A percentile compares a stretch with the other conserved stretches of the same genome.
Conservation (phyloP, 352 stramenopile genomes). For the Globisporangium splendens region DNA sequence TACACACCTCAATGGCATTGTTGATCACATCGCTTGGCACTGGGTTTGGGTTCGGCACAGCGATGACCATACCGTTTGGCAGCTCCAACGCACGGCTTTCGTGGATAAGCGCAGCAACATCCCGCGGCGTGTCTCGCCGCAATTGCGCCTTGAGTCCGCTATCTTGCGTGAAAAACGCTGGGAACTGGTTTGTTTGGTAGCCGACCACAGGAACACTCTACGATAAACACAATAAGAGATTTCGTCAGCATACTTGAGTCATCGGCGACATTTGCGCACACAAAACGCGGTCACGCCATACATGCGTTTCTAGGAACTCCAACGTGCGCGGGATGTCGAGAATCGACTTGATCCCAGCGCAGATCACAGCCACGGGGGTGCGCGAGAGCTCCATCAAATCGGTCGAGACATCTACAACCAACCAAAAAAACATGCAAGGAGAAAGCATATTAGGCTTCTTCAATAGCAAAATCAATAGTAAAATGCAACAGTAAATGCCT, state of each 20-base stretch:
- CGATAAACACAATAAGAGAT: slow-evolving; percentile 5
- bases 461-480: no score
- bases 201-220: slow-evolving; percentile 94
- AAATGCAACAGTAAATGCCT: slow-evolving; percentile 1
- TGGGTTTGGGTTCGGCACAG: slow-evolving; percentile 87
- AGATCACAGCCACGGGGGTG: slow-evolving; percentile 96
- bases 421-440: no score
- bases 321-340: slow-evolving; percentile 96
- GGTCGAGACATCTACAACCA: slow-evolving; percentile 88
- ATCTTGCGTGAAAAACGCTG: slow-evolving; percentile 96
- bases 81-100: slow-evolving; percentile 74
- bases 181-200: slow-evolving; percentile 93
- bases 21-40: slow-evolving; percentile 87
- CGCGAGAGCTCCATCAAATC: slow-evolving; percentile 95
- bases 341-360: slow-evolving; percentile 98
- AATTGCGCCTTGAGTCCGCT: slow-evolving; percentile 86
- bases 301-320: slow-evolving; percentile 96
- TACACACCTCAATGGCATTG: slow-evolving; percentile 77
- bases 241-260: no score
- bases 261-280: no score
- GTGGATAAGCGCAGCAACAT: slow-evolving; percentile 85
- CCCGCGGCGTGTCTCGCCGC: slow-evolving; percentile 78
- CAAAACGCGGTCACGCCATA: no score
- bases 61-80: slow-evolving; percentile 84
- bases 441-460: no score